phyloP scores from a whole-genome alignment of 129 eudicot genomes.

The Logfia minima region DNA sequence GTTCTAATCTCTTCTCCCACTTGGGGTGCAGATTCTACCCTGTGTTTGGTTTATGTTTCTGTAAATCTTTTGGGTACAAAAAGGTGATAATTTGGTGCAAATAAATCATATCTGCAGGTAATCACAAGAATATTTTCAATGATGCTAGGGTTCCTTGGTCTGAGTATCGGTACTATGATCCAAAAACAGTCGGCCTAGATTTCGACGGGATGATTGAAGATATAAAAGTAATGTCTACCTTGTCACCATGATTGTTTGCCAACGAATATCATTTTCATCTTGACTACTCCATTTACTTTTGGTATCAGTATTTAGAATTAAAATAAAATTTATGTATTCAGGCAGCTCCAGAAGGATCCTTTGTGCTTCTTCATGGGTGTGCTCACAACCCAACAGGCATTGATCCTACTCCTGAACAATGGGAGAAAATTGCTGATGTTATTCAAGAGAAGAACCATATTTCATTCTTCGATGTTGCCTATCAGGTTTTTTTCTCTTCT shows the following conservation, averaged over 20 bases:
- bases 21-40: constrained; percentile 65
- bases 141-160: constrained; percentile 99
- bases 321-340: constrained; percentile 27
- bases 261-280: constrained; percentile 7
- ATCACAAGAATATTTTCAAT: constrained; percentile 95
- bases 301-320: constrained; percentile 6
- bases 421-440: constrained; percentile 91
- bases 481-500: constrained; percentile 61
- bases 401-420: constrained; percentile 93
- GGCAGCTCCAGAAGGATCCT: constrained; percentile 96
- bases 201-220: constrained; percentile 95
- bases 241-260: neutral
- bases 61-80: neutral
- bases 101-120: constrained; percentile 53
- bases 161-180: constrained; percentile 95
- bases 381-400: constrained; percentile 99
- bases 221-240: constrained; percentile 63
- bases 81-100: neutral
- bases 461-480: constrained; percentile 97
- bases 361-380: constrained; percentile 96
- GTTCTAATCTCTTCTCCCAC: constrained; percentile 90
- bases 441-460: constrained; percentile 90
- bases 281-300: neutral
- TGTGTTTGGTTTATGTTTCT: constrained; percentile 10
- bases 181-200: constrained; percentile 93